Conservation (phyloP, 257 asterid genomes). For the Euphrasia confusa region DNA sequence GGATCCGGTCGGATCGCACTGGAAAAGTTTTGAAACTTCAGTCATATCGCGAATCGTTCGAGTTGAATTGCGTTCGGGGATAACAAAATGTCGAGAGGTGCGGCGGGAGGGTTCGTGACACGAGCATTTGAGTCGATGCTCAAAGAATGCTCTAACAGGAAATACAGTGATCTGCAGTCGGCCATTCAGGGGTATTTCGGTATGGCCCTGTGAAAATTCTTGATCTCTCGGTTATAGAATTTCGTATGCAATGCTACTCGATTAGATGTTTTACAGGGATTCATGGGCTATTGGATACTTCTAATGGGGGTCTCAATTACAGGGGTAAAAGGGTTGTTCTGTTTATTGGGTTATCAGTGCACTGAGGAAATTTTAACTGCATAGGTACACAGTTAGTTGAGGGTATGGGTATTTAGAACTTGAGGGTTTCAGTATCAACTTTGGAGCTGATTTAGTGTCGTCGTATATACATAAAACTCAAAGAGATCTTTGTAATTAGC, state of each 20-base stretch:
- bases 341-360: background rate
- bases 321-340: constrained; percentile 13
- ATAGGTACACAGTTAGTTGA: too few species aligned
- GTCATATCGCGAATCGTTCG: constrained; percentile 6
- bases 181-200: constrained; percentile 77
- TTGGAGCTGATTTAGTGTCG: constrained; percentile 14
- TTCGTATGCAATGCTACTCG: constrained; percentile 10
- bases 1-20: constrained; percentile 38
- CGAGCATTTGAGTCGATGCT: constrained; percentile 96
- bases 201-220: constrained; percentile 26
- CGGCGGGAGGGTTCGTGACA: constrained; percentile 94
- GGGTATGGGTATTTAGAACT: background rate
- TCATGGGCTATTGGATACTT: constrained; percentile 3
- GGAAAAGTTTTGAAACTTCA: background rate
- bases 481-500: constrained; percentile 7
- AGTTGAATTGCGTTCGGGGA: constrained; percentile 28
- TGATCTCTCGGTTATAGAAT: constrained; percentile 18
- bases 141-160: constrained; percentile 77
- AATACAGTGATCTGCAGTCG: constrained; percentile 54
- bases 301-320: background rate
- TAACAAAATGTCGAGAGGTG: constrained; percentile 59
- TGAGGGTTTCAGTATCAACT: constrained; percentile 15
- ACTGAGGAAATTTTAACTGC: too few species aligned
- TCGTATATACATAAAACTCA: background rate
- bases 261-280: constrained; percentile 1